Evolutionary conservation across 495 filamentous ascomycete species (phyloP).

Genomic region (Parathielavia appendiculata): DNA sequence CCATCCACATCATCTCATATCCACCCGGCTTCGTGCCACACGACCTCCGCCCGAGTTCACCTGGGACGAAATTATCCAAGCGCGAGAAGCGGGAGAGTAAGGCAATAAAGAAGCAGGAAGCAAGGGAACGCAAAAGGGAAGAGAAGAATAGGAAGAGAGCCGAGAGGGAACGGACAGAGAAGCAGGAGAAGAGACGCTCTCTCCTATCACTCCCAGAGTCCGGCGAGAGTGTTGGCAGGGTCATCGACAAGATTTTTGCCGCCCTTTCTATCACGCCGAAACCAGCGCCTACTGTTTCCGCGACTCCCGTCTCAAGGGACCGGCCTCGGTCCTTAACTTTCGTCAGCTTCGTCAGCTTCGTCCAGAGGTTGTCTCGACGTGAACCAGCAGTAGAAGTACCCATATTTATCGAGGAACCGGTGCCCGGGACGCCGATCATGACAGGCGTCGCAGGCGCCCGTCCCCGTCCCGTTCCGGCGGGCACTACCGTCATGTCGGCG

Average conservation of each 20-base stretch:
- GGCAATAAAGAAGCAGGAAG: conserved; percentile 22
- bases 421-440: conserved; percentile 26
- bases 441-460: conserved; percentile 19
- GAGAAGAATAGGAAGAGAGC: conserved; percentile 26
- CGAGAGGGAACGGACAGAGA: conserved; percentile 30
- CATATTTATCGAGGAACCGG: conserved; percentile 23
- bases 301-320: conserved; percentile 8
- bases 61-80: conserved; percentile 15
- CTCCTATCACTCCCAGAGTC: conserved; percentile 30
- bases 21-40: conserved; percentile 46
- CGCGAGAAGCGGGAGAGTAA: conserved; percentile 29
- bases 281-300: conserved; percentile 16
- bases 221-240: conserved; percentile 28
- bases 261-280: conserved; percentile 32
- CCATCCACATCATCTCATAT: conserved; percentile 53
- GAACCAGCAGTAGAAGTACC: conserved; percentile 8
- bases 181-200: conserved; percentile 35
- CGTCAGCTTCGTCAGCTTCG: conserved; percentile 31
- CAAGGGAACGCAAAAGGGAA: conserved; percentile 20
- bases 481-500: conserved; percentile 19
- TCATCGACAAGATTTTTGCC: conserved; percentile 40
- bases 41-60: conserved; percentile 35
- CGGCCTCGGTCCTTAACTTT: conserved; percentile 29
- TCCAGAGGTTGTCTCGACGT: conserved; percentile 26
- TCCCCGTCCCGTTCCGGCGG: conserved; percentile 10